Percentiles rank a stretch among this genome's conserved stretches.
phyloP scores from a whole-genome alignment of 805 yeast species.

The Starmera pachycereana region DNA sequence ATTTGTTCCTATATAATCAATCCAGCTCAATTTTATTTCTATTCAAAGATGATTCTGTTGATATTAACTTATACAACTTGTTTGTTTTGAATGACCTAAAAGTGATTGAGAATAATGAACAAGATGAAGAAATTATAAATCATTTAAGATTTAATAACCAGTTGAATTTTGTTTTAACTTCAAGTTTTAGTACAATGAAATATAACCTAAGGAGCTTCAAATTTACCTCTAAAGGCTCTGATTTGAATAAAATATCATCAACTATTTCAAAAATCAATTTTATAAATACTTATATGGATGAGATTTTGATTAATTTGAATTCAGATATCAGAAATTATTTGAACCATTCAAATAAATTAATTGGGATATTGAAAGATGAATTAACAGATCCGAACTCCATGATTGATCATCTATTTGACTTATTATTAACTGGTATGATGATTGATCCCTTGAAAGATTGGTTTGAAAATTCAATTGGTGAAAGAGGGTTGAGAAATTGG shows the following conservation, averaged over 20 bases:
- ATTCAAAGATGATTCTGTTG: conserved; percentile 15
- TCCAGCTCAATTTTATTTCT: conserved; percentile 9
- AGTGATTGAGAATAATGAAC: conserved; percentile 3
- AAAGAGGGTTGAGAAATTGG: conserved; percentile 52
- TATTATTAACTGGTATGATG: conserved; percentile 44
- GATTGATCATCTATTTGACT: conserved; percentile 33
- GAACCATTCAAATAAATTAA: conserved; percentile 26
- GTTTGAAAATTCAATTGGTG: conserved; percentile 58
- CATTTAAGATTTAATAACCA: conserved; percentile 2
- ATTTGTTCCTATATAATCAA: conserved; percentile 4
- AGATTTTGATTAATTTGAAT: conserved; percentile 19
- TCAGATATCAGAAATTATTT: conserved; percentile 25
- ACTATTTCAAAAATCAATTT: conserved; percentile 14
- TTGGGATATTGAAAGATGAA: conserved; percentile 27
- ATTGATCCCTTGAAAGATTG: conserved; percentile 41
- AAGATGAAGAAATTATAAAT: conserved; percentile 13
- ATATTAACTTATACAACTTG: conserved; percentile 23
- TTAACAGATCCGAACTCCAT: conserved; percentile 14
- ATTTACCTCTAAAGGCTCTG: conserved; percentile 1
- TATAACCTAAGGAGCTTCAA: conserved; percentile 10
- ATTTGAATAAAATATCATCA: conserved; percentile 5
- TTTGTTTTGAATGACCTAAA: conserved; percentile 19
- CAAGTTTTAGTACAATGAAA: conserved; percentile 12
- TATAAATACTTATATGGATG: conserved; percentile 23
- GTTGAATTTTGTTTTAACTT: conserved; percentile 13